Evolutionary conservation across 441 rosid genomes (phyloP), one percentile per base, ranked within the genome.

Genomic region (Croton laevigatus): DNA sequence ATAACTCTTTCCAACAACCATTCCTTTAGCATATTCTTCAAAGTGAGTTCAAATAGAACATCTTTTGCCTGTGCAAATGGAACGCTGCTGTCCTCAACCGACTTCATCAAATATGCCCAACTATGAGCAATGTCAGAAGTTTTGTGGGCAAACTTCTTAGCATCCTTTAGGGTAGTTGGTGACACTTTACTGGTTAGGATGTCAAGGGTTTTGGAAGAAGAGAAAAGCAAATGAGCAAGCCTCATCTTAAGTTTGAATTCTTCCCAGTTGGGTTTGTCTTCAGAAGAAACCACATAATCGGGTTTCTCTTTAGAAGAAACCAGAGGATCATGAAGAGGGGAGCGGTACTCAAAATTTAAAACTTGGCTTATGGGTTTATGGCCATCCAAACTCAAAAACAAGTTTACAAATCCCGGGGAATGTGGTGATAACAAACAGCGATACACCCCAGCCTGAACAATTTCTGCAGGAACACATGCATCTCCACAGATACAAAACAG

Each of bases 1-100:
- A 87, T 64, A 81, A 91, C 78, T 79, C 91, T 93, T 82, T 96
- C 99, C 83, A 88, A 73, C 66, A 96, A 83, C 99, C 98, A 96
- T 60, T 96, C 98, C 79, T 82, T 88, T 19, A 96, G 77, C 80
- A 84, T 82, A 75, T 81, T 93, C 84, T 85, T 88, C 82, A 96
- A 78, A 84, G 88, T 78, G 42, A 90, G 85, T 81, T 90, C 97
- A 76, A 90, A 85, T 63, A 91, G 76, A 53, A 70, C 78, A 63
- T 89, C 90, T 82, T 82, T 91, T 13, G 97, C 98, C 81, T 86
- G 91, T 55, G 78, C 68, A 81, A 82, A 66, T 16, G 94, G 82
- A 72, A 79, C 71, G 71, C 74, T 79, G 46, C 79, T 76, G 34
- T 76, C 87, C 78, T 88, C 96, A 65, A 86, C 77, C 13, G 85